Base-by-base conservation (phyloP, 1,284 basidiomycete species). In the Ganoderma meredithae region DNA sequence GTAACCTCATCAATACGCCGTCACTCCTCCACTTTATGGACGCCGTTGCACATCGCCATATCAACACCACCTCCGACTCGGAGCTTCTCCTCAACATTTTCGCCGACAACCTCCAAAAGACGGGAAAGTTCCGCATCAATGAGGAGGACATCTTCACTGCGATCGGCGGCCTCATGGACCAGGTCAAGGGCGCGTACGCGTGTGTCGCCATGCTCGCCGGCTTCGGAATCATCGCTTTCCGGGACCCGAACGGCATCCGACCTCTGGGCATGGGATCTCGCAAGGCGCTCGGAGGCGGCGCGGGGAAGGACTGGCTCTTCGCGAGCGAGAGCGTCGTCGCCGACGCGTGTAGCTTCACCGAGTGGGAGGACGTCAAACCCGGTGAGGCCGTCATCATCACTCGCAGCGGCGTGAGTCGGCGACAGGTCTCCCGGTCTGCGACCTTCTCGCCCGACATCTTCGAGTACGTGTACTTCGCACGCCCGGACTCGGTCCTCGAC, bases 81-180 rank as follows among this genome's bases (percentile, higher is more conserved):
- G 98, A 99, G 82, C 85, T 99, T 15, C 88, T 99, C 56, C 90
- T 99, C 74, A 99, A 99, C 83, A 95, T 98, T 75, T 96, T 99
- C 79, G 98, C 98, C 68, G 91, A 99, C 85, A 97, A 98, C 78
- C 89, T 99, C 31, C 97, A 99, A 79, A 92, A 97, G 81, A 99
- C 97, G 9, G 98, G 97, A 71, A 99, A 99, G 82, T 97, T 99
- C 83, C 95, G 97, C 75, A 99, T 99, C 85, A 99, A 99, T 79
- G 97, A 99, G 80, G 98, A 99, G 78, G 98, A 99, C 82, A 98
- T 99, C 76, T 99, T 99, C 82, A 95, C 90, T 25, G 98, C 98
- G 53, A 91, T 99, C 69, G 88, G 93, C 33, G 92, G 92, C 39
- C 86, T 99, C 79, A 99, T 98, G 94, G 83, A 87, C 69, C 90